Evolutionary conservation across 768 basidiomycete genomes (phyloP).

Genomic region (Auricularia cornea): DNA sequence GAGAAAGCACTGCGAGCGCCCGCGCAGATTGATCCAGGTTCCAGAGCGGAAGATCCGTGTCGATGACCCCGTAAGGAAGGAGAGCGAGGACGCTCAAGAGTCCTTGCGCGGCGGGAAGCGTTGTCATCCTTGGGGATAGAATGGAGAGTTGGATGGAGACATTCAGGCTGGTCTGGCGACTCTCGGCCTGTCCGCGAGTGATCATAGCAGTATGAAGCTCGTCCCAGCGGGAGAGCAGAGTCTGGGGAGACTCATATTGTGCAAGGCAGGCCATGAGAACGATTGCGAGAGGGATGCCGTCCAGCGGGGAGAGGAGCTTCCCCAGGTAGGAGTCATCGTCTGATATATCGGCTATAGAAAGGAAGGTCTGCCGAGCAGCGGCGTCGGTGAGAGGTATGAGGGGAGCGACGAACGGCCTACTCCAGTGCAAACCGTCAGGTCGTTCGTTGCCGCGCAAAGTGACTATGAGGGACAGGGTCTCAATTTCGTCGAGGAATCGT

Average conservation of each 20-base stretch:
- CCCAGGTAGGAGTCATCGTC: conserved; percentile 15
- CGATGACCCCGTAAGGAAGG: conserved; percentile 18
- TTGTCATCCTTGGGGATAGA: conserved; percentile 11
- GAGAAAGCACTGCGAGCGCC: conserved; percentile 12
- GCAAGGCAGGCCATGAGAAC: conserved; percentile 25
- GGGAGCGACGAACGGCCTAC: conserved; percentile 12
- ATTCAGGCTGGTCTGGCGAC: conserved; percentile 12
- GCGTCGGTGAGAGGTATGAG: conserved; percentile 12
- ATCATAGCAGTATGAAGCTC: conserved; percentile 1
- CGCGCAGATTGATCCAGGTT: background rate
- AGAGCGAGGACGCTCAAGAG: conserved; percentile 18
- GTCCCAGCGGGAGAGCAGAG: conserved; percentile 6
- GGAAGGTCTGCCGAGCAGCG: conserved; percentile 14
- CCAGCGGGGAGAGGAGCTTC: conserved; percentile 11
- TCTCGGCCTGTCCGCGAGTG: background rate
- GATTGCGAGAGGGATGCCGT: conserved; percentile 19
- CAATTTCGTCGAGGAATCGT: conserved; percentile 7
- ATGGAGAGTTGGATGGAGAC: conserved; percentile 17
- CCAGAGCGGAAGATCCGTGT: conserved; percentile 10
- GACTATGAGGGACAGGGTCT: conserved; percentile 12
- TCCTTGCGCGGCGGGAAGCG: conserved; percentile 12
- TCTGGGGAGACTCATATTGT: conserved; percentile 2
- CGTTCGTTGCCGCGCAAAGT: conserved; percentile 17
- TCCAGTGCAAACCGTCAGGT: conserved; percentile 14
- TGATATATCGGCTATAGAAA: conserved; percentile 13